Conservation (phyloP, 305 asterid genomes). For the Fraxinus dipetala region DNA sequence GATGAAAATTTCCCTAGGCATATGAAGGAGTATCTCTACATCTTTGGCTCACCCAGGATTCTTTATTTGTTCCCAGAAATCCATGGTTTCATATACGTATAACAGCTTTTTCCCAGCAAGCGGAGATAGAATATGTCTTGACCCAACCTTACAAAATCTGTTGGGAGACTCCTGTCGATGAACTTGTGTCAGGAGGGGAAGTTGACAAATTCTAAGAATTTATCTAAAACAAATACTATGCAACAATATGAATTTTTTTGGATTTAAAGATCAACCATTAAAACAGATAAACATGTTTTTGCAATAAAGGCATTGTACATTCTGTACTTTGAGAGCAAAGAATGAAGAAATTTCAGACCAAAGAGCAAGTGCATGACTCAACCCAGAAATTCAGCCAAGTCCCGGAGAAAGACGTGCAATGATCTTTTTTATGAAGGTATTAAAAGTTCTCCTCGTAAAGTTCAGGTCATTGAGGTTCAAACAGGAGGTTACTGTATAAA, state of each 20-base stretch:
- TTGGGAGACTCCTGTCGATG: conserved; percentile 61
- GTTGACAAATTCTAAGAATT: too few species aligned
- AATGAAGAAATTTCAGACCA: not conserved
- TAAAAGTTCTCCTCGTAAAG: too few species aligned
- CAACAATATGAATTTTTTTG: not conserved
- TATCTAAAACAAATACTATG: not conserved
- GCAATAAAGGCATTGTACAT: not conserved
- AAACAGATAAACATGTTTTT: too few species aligned
- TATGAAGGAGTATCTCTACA: not conserved
- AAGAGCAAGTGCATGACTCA: not conserved
- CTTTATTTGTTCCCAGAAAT: conserved; percentile 92
- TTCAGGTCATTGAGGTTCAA: not conserved
- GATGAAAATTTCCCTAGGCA: conserved; percentile 15
- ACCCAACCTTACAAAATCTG: conserved; percentile 82
- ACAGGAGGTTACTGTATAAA: not conserved
- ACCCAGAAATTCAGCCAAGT: not conserved
- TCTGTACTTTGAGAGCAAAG: not conserved
- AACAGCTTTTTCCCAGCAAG: conserved; percentile 84
- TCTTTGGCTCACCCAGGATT: conserved; percentile 70
- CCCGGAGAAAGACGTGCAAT: not conserved
- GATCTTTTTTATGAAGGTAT: not conserved
- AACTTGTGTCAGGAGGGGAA: not conserved
- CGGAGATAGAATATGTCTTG: conserved; percentile 88
- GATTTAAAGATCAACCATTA: not conserved
- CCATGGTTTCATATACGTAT: conserved; percentile 68